Evolutionary conservation across 1,139 yeast species (phyloP).

Genomic region (Pichia kudriavzevii): DNA sequence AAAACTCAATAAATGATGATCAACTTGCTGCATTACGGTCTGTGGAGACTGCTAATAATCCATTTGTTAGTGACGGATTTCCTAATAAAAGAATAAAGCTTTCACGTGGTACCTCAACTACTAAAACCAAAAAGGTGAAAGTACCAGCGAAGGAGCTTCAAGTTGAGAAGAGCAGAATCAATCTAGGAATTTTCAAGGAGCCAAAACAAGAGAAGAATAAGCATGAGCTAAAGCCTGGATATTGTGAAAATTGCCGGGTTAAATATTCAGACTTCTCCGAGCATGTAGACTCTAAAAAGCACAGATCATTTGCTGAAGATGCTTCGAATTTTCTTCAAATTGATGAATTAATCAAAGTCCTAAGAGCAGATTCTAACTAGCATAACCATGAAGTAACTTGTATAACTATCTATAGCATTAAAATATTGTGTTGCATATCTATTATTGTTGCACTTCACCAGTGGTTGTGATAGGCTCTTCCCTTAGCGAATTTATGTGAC

Average conservation of each 20-base stretch:
- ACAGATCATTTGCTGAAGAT: conserved; percentile 72
- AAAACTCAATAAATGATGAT: conserved; percentile 9
- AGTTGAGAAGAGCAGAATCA: too few relatives aligned
- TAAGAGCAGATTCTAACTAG: too few relatives aligned
- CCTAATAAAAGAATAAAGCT: conserved; percentile 4
- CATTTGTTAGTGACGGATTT: conserved; percentile 11
- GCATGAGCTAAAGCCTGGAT: conserved; percentile 40
- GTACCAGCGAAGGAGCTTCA: too few relatives aligned
- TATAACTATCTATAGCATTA: neutral
- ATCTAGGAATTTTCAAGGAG: conserved; percentile 7
- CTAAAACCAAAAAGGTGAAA: neutral
- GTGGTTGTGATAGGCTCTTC: too few relatives aligned
- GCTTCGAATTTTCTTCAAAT: conserved; percentile 67
- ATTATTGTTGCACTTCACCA: too few relatives aligned
- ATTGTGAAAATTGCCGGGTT: conserved; percentile 91
- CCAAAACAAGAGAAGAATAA: conserved; percentile 15
- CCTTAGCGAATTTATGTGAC: too few relatives aligned
- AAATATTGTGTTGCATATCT: too few relatives aligned
- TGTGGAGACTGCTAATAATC: conserved; percentile 14
- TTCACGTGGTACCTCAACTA: too few relatives aligned
- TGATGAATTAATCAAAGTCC: conserved; percentile 46
- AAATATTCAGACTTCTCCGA: conserved; percentile 75
- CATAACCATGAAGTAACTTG: too few relatives aligned
- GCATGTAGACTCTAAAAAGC: conserved; percentile 66
- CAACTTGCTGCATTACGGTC: conserved; percentile 16